phyloP scores from a whole-genome alignment of 2,329 filamentous ascomycete species.

The Neoascochyta sp. region DNA sequence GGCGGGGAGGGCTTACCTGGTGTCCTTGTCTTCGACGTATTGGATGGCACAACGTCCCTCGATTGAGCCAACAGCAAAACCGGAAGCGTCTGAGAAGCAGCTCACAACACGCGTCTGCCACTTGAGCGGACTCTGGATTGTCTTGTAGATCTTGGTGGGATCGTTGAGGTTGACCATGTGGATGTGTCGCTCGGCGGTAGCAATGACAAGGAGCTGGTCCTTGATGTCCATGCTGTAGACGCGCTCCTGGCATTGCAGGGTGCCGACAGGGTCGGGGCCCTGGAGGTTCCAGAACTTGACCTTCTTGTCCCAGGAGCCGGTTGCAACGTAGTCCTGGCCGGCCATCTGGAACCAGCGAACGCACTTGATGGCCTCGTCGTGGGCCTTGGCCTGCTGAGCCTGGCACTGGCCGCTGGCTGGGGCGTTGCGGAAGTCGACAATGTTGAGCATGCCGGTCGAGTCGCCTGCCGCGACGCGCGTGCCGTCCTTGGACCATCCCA shows the following conservation, averaged over 20 bases:
- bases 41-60: conserved; percentile 97
- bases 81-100: conserved; percentile 87
- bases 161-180: conserved; percentile 89
- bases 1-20: conserved; percentile 45
- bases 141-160: conserved; percentile 91
- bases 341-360: conserved; percentile 62
- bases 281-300: conserved; percentile 87
- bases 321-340: conserved; percentile 77
- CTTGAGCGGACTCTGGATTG: conserved; percentile 90
- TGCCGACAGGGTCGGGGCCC: conserved; percentile 58
- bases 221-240: conserved; percentile 91
- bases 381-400: conserved; percentile 60
- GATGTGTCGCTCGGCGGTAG: conserved; percentile 92
- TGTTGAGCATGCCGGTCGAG: conserved; percentile 84
- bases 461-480: conserved; percentile 82
- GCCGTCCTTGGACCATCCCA: conserved; percentile 89
- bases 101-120: conserved; percentile 96
- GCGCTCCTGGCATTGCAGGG: conserved; percentile 67
- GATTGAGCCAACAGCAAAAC: conserved; percentile 93
- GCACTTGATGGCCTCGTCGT: conserved; percentile 77
- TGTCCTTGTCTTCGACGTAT: conserved; percentile 95
- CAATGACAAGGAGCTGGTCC: conserved; percentile 83
- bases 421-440: conserved; percentile 69
- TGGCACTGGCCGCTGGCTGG: conserved; percentile 27
- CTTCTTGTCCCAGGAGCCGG: conserved; percentile 88